These are phyloP conservation scores for Candida coleopterorum DNA, from an alignment of 805 yeast genomes.

Conservation along the genomic window DNA sequence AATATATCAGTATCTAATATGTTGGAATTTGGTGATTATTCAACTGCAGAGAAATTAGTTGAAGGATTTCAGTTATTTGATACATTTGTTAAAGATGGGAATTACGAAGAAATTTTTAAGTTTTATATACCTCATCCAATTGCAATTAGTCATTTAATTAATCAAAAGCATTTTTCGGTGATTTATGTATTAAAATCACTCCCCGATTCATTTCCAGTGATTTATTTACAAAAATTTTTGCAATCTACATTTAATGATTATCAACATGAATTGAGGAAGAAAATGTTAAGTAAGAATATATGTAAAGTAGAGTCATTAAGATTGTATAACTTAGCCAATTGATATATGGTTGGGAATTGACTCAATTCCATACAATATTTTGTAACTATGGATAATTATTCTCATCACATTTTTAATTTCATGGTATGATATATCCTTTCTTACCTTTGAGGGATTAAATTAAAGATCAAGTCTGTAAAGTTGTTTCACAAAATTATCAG, in stretches of 20 bases:
- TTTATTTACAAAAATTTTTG: conserved; percentile 25
- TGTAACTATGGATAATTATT: no score
- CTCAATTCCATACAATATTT: no score
- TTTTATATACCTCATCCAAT: conserved; percentile 1
- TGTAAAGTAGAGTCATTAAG: conserved; percentile 21
- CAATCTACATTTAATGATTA: conserved; percentile 16
- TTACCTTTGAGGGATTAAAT: no score
- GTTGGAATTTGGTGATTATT: conserved; percentile 21
- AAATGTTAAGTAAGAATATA: conserved; percentile 22
- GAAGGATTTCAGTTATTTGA: conserved; percentile 7
- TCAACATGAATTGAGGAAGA: conserved; percentile 14
- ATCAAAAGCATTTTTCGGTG: neutral
- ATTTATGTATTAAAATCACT: conserved; percentile 9
- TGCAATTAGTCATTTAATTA: conserved; percentile 1
- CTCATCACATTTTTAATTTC: no score
- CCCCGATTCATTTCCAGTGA: conserved; percentile 21
- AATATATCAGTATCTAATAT: conserved; percentile 1
- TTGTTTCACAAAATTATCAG: no score
- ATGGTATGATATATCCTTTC: no score
- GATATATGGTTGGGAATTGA: neutral
- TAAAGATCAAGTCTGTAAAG: no score
- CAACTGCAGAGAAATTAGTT: conserved; percentile 30
- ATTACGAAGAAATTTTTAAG: conserved; percentile 1
- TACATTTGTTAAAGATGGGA: conserved; percentile 12
- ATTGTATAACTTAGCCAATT: conserved; percentile 4